phyloP scores from a whole-genome alignment of 352 stramenopile species.

The Aphanomyces invadans region DNA sequence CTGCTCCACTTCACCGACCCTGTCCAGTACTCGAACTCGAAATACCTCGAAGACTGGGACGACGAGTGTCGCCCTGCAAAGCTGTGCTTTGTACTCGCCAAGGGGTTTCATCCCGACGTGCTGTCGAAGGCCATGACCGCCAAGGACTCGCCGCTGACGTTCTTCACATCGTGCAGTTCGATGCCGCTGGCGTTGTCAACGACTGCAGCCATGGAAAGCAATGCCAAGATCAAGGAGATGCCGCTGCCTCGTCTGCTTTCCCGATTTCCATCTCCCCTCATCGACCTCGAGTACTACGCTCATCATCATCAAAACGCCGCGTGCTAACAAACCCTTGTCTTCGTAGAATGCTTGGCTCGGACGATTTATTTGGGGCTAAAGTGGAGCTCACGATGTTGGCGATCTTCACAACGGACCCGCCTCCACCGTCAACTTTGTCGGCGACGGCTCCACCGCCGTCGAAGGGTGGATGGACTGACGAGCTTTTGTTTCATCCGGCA shows the following conservation, averaged over 20 bases:
- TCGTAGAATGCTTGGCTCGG: slow-evolving; percentile 35
- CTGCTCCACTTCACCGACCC: background rate
- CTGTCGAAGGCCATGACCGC: slow-evolving; percentile 56
- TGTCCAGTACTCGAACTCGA: background rate
- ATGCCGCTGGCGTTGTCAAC: slow-evolving; percentile 63
- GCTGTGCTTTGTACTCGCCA: slow-evolving; percentile 63
- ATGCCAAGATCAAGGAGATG: slow-evolving; percentile 44
- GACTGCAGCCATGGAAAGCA: slow-evolving; percentile 38
- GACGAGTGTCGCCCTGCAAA: slow-evolving; percentile 34
- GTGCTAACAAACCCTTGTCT: background rate
- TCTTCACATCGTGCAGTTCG: slow-evolving; percentile 68
- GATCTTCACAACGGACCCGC: slow-evolving; percentile 30
- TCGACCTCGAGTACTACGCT: slow-evolving; percentile 47
- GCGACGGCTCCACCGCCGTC: slow-evolving; percentile 29
- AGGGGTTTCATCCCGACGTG: slow-evolving; percentile 58
- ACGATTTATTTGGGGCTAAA: slow-evolving; percentile 59
- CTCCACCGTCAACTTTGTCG: background rate
- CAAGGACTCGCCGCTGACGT: slow-evolving; percentile 32
- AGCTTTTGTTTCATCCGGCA: slow-evolving; percentile 51
- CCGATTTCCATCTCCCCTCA: slow-evolving; percentile 51
- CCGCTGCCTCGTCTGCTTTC: slow-evolving; percentile 61
- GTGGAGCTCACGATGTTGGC: slow-evolving; percentile 79
- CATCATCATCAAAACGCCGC: too few relatives aligned
- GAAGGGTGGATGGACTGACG: slow-evolving; percentile 54
- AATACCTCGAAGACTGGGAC: slow-evolving; percentile 17